A percentile compares a stretch with the other conserved stretches of the same genome.
phyloP scores from a whole-genome alignment of 2,329 filamentous ascomycete species.

The Rasamsonia emersonii region DNA sequence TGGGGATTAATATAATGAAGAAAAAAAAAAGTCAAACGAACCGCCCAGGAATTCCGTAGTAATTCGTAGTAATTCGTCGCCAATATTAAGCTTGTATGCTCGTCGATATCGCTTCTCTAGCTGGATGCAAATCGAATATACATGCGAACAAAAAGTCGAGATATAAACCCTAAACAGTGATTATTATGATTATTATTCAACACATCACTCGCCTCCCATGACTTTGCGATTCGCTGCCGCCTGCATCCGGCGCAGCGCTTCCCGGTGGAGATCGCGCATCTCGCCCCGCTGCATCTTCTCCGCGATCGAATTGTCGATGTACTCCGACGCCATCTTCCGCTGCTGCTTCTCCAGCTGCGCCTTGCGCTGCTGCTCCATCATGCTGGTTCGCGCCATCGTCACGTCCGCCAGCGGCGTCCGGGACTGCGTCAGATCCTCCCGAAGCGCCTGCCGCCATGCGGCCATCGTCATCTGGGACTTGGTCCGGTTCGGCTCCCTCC shows the following conservation, averaged over 20 bases:
- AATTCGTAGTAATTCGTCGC: too few relatives aligned
- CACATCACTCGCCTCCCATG: slow-evolving; percentile 3
- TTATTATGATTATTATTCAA: too few relatives aligned
- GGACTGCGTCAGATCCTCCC: slow-evolving; percentile 48
- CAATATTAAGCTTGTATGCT: too few relatives aligned
- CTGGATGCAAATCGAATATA: too few relatives aligned
- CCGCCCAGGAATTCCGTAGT: too few relatives aligned
- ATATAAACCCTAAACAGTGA: too few relatives aligned
- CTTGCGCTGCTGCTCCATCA: slow-evolving; percentile 54
- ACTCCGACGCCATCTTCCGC: slow-evolving; percentile 49
- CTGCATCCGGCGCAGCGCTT: slow-evolving; percentile 76
- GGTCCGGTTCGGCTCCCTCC: slow-evolving; percentile 8
- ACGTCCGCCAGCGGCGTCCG: slow-evolving; percentile 23
- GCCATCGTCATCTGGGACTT: slow-evolving; percentile 48
- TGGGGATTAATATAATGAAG: too few relatives aligned
- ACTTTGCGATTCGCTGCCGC: slow-evolving; percentile 38
- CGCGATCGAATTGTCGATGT: slow-evolving; percentile 57
- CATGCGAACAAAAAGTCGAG: too few relatives aligned
- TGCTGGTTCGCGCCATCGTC: slow-evolving; percentile 29
- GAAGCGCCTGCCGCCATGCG: slow-evolving; percentile 58
- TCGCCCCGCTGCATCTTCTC: slow-evolving; percentile 67
- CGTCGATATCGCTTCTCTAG: too few relatives aligned
- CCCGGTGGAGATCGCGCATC: slow-evolving; percentile 66
- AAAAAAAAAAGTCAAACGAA: too few relatives aligned
- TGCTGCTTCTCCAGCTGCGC: slow-evolving; percentile 53